Percentiles rank a stretch among this genome's conserved stretches.
These are phyloP conservation scores for Geotrichum klebahnii DNA, from an alignment of 1,139 yeast genomes.

Conservation along the genomic window DNA sequence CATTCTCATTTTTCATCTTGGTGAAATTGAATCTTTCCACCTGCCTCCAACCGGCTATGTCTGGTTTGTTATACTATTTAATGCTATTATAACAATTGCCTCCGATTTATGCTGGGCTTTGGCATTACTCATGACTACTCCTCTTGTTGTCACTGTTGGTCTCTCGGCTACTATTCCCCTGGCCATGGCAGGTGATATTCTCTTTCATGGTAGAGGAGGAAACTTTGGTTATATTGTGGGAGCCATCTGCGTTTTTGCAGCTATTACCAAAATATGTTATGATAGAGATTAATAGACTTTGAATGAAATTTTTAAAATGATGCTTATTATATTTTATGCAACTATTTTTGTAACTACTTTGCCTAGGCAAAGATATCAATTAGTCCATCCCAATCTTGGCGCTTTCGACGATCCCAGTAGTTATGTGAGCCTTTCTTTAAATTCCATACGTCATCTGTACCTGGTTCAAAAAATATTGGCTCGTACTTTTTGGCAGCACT, in stretches of 20 bases:
- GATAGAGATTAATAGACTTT: not conserved
- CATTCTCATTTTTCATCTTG: slow-evolving; percentile 56
- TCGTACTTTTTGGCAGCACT: slow-evolving; percentile 45
- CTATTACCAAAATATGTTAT: not conserved
- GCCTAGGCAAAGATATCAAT: slow-evolving; percentile 19
- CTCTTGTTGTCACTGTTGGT: slow-evolving; percentile 92
- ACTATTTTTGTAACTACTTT: no score
- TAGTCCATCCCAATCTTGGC: slow-evolving; percentile 37
- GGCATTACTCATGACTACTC: slow-evolving; percentile 88
- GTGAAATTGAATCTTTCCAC: slow-evolving; percentile 65
- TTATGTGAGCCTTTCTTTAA: slow-evolving; percentile 57
- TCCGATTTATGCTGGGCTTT: slow-evolving; percentile 95
- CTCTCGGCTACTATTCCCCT: slow-evolving; percentile 88
- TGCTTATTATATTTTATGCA: not conserved
- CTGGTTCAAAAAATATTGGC: slow-evolving; percentile 60
- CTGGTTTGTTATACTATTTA: slow-evolving; percentile 53
- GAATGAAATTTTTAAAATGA: no score
- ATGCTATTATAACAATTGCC: slow-evolving; percentile 72
- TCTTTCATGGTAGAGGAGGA: slow-evolving; percentile 61
- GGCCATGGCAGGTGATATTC: slow-evolving; percentile 86
- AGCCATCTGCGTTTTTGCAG: slow-evolving; percentile 55
- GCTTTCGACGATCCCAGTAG: slow-evolving; percentile 68
- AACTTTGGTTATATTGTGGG: slow-evolving; percentile 67
- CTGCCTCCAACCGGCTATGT: slow-evolving; percentile 57
- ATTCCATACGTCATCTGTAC: slow-evolving; percentile 48